Evolutionary conservation across 148 eudicot genomes (phyloP).

Genomic region (Agrostemma githago): DNA sequence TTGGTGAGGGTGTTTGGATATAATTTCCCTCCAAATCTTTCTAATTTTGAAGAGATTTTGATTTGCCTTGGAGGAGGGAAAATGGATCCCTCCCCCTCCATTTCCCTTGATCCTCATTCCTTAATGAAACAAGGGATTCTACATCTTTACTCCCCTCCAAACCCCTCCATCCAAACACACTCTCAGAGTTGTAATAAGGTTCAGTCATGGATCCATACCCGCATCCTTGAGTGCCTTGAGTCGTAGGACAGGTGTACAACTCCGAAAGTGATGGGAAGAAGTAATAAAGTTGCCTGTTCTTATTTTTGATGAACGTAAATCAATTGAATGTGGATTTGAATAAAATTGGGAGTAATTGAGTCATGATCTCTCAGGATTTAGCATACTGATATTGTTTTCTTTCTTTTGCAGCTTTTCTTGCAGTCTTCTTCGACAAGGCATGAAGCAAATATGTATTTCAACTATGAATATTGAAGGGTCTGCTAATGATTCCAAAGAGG

Average conservation of each 20-base stretch:
- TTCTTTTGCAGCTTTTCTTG: slow-evolving; percentile 66
- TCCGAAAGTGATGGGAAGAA: neutral
- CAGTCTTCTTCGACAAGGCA: slow-evolving; percentile 90
- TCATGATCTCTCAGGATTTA: neutral
- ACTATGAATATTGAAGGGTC: slow-evolving; percentile 32
- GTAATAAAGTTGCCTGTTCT: neutral
- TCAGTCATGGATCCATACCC: neutral
- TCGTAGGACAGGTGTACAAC: neutral
- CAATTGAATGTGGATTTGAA: neutral
- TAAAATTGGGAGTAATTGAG: neutral
- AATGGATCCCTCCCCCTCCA: no score
- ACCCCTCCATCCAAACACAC: no score
- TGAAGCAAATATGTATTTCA: slow-evolving; percentile 86
- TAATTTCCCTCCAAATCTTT: no score
- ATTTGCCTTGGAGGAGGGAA: no score
- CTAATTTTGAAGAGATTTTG: no score
- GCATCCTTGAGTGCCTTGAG: neutral
- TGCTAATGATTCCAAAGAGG: slow-evolving; percentile 63
- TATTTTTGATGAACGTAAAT: neutral
- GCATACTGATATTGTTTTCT: slow-evolving; percentile 1
- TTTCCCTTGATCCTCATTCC: no score
- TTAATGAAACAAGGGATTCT: no score
- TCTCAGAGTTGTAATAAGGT: neutral
- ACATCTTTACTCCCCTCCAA: no score
- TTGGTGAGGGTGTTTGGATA: no score